Base-by-base conservation (phyloP, 2,329 filamentous ascomycete genomes). In the Aquanectria penicillioides region DNA sequence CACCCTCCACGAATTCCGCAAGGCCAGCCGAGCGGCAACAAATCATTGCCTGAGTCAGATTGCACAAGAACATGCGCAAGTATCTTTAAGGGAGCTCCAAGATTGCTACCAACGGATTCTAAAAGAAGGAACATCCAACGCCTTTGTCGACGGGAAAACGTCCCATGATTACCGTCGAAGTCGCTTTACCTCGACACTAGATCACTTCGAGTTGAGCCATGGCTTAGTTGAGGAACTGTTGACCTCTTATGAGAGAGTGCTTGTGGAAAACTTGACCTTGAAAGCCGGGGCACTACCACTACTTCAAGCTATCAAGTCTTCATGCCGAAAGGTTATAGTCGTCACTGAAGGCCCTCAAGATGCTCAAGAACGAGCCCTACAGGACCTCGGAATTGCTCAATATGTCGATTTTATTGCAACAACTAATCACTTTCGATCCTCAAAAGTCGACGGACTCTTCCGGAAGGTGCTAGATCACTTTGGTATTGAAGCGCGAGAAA, bases 291-390 rank as follows among this genome's bases (percentile, higher is more conserved):
- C 76, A 0, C 12, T 75, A 3, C 49, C 68, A 0, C 61, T 83
- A 2, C 64, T 83, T 0, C 28, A 63, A 5, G 64, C 61, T 2
- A 62, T 82, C 3, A 76, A 73, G 47, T 10, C 26, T 0, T 61
- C 69, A 1, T 73, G 73, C 0, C 78, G 79, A 61, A 78, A 73
- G n/a, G 69, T 82, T 4, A 71, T 73, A 0, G 63, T 83, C 15
- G 72, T 83, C 1, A 82, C 80, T 0, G 80, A 83, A 61, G 80
- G 80, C 0, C 81, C 79, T 0, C 74, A 78, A 33, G 81, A 83
- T 65, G 75, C 79, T 2, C 80, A 83, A 51, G 71, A 78, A 59
- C 76, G 79, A 65, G 80, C 80, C 5, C 43, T 70, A 22, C 51
- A 36, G 26, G 63, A 62, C 15, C 51, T 71, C 0, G 68, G 69